A percentile compares a stretch with the other conserved stretches of the same genome.
Conservation (phyloP, 345 rosid genomes). For the Populus simonii region DNA sequence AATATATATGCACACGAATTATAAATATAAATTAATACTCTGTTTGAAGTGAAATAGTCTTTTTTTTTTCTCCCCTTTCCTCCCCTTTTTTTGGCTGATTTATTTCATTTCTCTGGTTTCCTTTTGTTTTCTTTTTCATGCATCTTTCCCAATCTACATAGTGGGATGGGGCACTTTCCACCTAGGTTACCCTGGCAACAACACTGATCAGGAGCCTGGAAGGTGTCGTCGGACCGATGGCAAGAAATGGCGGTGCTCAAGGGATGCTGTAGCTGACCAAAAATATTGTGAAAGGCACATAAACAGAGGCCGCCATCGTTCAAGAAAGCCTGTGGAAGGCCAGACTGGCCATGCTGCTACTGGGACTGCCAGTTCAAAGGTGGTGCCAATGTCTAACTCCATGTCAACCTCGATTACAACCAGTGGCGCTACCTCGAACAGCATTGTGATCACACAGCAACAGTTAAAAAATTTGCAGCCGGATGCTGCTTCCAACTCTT, state of each 20-base stretch:
- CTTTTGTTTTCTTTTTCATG: not conserved
- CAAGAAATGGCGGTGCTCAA: constrained; percentile 84
- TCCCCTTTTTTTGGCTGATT: not conserved
- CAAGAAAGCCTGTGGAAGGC: constrained; percentile 85
- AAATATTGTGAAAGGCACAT: constrained; percentile 80
- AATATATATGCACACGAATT: not conserved
- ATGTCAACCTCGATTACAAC: constrained; percentile 26
- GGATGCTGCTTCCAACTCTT: constrained; percentile 28
- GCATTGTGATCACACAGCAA: constrained; percentile 26
- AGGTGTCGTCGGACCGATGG: constrained; percentile 83
- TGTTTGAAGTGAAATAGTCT: not conserved
- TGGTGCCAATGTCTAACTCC: constrained; percentile 28
- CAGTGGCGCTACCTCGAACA: constrained; percentile 31
- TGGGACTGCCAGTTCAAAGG: constrained; percentile 37
- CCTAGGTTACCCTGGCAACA: constrained; percentile 49
- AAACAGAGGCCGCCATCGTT: constrained; percentile 82
- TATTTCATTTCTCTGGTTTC: not conserved
- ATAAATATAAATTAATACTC: not conserved
- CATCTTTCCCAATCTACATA: constrained; percentile 14
- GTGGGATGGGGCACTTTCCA: constrained; percentile 70
- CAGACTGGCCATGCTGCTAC: constrained; percentile 47
- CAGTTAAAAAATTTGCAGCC: constrained; percentile 36
- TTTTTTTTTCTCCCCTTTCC: not conserved
- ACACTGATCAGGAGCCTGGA: constrained; percentile 62
- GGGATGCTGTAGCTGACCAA: constrained; percentile 69